Percentiles rank a stretch among this genome's conserved stretches.
Conservation (phyloP, 1,284 basidiomycete species). For the Sporisorium exsertum region DNA sequence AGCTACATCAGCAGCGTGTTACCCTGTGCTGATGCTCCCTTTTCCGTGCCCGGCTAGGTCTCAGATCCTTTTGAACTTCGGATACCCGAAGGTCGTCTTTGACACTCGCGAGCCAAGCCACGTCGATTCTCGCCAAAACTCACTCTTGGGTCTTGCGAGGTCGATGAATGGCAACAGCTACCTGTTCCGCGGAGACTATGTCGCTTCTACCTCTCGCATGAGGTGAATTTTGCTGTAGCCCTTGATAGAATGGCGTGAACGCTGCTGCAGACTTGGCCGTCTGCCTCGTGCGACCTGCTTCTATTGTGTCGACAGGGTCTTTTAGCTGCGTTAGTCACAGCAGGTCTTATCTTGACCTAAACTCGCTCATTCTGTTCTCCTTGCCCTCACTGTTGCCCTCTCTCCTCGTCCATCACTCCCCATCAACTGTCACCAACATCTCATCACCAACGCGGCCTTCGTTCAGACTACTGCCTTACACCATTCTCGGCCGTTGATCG, state of each 20-base stretch:
- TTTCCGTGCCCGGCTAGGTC: background rate
- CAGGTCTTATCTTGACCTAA: background rate
- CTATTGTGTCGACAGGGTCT: background rate
- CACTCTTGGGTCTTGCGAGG: background rate
- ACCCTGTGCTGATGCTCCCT: background rate
- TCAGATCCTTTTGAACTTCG: background rate
- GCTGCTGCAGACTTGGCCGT: background rate
- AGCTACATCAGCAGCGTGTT: constrained; percentile 3
- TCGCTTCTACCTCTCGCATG: background rate
- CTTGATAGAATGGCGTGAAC: background rate
- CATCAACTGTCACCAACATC: background rate
- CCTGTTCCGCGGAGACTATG: background rate
- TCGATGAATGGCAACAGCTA: background rate
- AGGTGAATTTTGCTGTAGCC: background rate
- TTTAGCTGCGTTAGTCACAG: background rate
- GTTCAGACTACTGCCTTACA: background rate
- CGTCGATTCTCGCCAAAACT: constrained; percentile 1
- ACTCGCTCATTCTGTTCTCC: too few relatives aligned
- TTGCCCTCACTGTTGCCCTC: too few relatives aligned
- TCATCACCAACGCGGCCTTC: background rate
- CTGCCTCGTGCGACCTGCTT: background rate
- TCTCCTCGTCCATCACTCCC: background rate
- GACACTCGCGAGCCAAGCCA: background rate
- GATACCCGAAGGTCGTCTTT: background rate
- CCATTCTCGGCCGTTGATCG: background rate